A percentile compares a stretch with the other conserved stretches of the same genome.
Evolutionary conservation across 768 basidiomycete genomes (phyloP).

Genomic region (Russula earlei): DNA sequence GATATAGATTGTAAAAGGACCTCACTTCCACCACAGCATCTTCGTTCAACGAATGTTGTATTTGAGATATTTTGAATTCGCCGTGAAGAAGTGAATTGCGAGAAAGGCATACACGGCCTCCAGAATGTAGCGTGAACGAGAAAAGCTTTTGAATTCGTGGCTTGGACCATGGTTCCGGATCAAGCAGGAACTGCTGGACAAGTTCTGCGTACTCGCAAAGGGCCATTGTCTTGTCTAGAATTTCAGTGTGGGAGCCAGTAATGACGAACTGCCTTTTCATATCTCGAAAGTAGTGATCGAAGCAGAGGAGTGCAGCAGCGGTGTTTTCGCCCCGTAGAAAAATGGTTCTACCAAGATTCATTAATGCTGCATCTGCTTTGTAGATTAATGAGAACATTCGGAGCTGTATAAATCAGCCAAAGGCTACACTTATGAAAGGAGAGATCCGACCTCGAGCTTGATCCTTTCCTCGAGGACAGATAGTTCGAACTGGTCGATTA

Average conservation of each 20-base stretch:
- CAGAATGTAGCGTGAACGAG: neutral
- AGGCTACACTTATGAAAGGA: neutral
- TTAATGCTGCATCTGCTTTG: neutral
- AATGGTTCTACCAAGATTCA: neutral
- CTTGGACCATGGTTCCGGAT: neutral
- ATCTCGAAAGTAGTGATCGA: constrained; percentile 8
- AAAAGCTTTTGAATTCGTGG: neutral
- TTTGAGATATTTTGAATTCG: neutral
- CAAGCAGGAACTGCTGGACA: neutral
- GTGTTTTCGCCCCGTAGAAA: neutral
- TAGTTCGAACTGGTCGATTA: neutral
- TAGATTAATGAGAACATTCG: constrained; percentile 10
- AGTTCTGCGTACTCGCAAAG: constrained; percentile 2
- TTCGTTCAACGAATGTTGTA: neutral
- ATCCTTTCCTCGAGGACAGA: neutral
- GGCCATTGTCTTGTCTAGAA: neutral
- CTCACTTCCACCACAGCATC: neutral
- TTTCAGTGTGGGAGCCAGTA: neutral
- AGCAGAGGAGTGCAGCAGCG: constrained; percentile 13
- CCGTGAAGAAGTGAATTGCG: constrained; percentile 5
- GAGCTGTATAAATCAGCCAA: neutral
- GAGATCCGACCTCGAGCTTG: neutral
- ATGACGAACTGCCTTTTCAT: neutral
- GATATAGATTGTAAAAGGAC: neutral
- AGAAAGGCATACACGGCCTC: constrained; percentile 3